Base-by-base conservation (phyloP, 2,329 filamentous ascomycete species). In the Nannizziopsis barbatae region DNA sequence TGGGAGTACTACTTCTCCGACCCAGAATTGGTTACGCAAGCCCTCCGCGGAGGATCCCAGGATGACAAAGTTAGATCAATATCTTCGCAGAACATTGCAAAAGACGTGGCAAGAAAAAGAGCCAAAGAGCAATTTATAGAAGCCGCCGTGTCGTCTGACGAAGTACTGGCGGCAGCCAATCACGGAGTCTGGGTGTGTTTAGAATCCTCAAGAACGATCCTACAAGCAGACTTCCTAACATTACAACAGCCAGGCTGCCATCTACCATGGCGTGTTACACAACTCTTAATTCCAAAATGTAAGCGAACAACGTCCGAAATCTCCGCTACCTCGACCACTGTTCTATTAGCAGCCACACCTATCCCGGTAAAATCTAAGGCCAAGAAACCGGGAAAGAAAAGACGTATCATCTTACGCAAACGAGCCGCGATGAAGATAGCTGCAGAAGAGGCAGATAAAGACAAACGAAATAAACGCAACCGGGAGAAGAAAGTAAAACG, bases 361-460 rank as follows among this genome's bases (percentile, higher is more conserved):
- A 17, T 56, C 57, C 11, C 55, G 50, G 1, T 33, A 55, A 52
- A 48, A n/a, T 14, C 46, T 12, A 42, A 44, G 30, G 58, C 58
- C 35, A 68, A 64, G 49, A 70, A 69, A 55, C 66, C 67, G 0
- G 67, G 67, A 8, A 70, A 70, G 51, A 70, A 69, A 56, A 59
- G 66, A 2, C 65, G 67, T 8, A 57, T 69, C 10, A 59, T 66
- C 18, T 49, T 69, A 31, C 66, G 67, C 37, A 69, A 66, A 52
- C 58, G 58, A 5, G 50, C 55, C 3, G 56, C 55, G 1, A 57
- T 57, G 5, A 62, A 61, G 6, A 53, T 61, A 41, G 53, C 53
- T 39, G 62, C 53, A 2, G 50, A 55, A 38, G 53, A 52, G 17
- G 50, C 50, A 2, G 55, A 55, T 14, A 55, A 49, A 27, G 53